Base-by-base conservation (phyloP, 768 basidiomycete species). In the Clathrus columnatus region DNA sequence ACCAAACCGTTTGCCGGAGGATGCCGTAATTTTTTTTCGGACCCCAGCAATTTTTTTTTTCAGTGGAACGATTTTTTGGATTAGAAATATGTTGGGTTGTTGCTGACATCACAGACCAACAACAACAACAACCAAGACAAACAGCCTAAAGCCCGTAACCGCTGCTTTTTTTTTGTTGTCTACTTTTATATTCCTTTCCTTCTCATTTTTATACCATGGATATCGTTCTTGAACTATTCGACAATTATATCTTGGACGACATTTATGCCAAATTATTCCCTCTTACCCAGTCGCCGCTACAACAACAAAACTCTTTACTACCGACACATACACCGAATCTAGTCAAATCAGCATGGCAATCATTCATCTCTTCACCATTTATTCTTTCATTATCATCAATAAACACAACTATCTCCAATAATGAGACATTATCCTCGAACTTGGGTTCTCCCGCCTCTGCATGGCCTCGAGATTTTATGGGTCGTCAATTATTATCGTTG, bases 381-480 rank as follows among this genome's bases (percentile, higher is more conserved):
- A 69, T 48, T 29, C 75, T 11, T 60, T 28, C 45, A 6, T 59
- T 63, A 16, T 48, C 51, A 26, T 43, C 62, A 29, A 61, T 58
- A 23, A 49, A 51, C 48, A 30, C 51, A 41, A 26, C 59, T 45
- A 32, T 56, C 28, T 76, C 76, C 50, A 71, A 62, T 59, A 58
- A 61, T 47, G 52, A 65, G 23, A 62, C 70, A 56, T 61, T 57
- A 41, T 60, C 36, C 57, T 60, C 8, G 52, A 60, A 28, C 52
- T 60, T n/a, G 51, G 63, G 26, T 62, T 62, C 51, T 16, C 57
- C 74, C 44, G 63, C 78, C 36, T 89, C 87, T 4, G 87, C 87
- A 36, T 92, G 91, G 91, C 82, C 91, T 0, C 80, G 93, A 41
- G 85, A 92, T 62, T 84, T 89, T 64, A 62, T 93, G 7, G 85